Evolutionary conservation across 495 filamentous ascomycete species (phyloP), one percentile per base, ranked within the genome.

Genomic region (Pyronema domesticum): DNA sequence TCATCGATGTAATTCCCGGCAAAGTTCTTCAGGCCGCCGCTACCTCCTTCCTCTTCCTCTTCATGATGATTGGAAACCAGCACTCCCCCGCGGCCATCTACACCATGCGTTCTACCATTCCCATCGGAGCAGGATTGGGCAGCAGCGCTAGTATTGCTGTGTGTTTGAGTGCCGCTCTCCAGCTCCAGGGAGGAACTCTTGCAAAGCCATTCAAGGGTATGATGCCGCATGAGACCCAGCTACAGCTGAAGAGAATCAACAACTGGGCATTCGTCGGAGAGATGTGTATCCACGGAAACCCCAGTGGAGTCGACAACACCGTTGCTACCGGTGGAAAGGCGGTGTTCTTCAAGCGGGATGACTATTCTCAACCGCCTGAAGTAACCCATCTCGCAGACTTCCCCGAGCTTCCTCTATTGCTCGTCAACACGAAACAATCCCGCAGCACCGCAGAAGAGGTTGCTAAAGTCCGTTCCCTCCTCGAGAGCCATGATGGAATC

Each of bases 261-360:
- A 79, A 83, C 51, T 98, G 91, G 91, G 89, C 91, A 0, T 95
- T 93, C 65, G 91, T 96, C 0, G 86, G 85, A 23, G 91, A 98
- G 70, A 81, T 95, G 76, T 89, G 86, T 62, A 95, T 95, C 43
- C 91, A 98, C 68, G 89, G 89, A 23, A 94, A 94, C 65, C 89
- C 91, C 4, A 93, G 85, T 7, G 91, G 91, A 0, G 85, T 98
- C 50, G 91, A 98, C 71, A 98, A 98, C 68, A 96, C 91, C n/a
- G 89, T 98, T 48, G 72, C 89, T 42, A 83, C 86, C 9, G 80
- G 86, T 59, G 91, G 91, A 51, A 94, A 89, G 71, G 91, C 88
- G 3, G 88, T 95, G 2, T 73, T 94, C 34, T 98, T 93, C 71
- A 80, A 85, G 61, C 76, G 91, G 44, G 72, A 69, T 34, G 85